These are phyloP conservation scores for Ceratobasidium sp. DNA, from an alignment of 1,284 basidiomycete genomes.

Conservation along the genomic window DNA sequence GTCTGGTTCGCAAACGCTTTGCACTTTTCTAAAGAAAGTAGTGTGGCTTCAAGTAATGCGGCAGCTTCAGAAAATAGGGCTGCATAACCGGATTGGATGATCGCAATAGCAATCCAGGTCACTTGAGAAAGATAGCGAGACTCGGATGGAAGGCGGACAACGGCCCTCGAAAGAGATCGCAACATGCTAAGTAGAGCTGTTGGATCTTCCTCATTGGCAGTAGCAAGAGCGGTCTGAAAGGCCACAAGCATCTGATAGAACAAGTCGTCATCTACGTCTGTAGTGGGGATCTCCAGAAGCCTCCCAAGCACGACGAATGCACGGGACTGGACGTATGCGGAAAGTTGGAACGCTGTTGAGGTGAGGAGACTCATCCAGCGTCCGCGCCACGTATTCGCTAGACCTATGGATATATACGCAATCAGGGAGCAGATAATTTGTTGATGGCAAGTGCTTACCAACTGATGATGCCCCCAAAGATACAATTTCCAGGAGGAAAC, in stretches of 20 bases:
- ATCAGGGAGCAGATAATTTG: not conserved
- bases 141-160: slow-evolving; percentile 69
- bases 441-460: slow-evolving; percentile 58
- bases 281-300: slow-evolving; percentile 62
- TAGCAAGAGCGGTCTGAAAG: slow-evolving; percentile 69
- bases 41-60: slow-evolving; percentile 66
- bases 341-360: slow-evolving; percentile 91
- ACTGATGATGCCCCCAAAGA: slow-evolving; percentile 69
- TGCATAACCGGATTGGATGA: slow-evolving; percentile 78
- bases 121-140: slow-evolving; percentile 78
- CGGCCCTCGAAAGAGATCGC: slow-evolving; percentile 79
- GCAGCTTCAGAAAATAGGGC: slow-evolving; percentile 77
- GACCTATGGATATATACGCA: slow-evolving; percentile 60
- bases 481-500: slow-evolving; percentile 70
- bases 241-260: slow-evolving; percentile 89
- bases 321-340: slow-evolving; percentile 86
- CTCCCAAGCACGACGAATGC: slow-evolving; percentile 87
- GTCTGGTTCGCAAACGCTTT: slow-evolving; percentile 62
- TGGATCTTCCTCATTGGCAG: slow-evolving; percentile 74
- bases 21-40: slow-evolving; percentile 71
- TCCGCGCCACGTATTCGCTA: slow-evolving; percentile 91
- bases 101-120: slow-evolving; percentile 85
- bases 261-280: slow-evolving; percentile 86
- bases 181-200: slow-evolving; percentile 84
- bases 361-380: slow-evolving; percentile 94